A percentile compares a stretch with the other conserved stretches of the same genome.
phyloP scores from a whole-genome alignment of 2,329 filamentous ascomycete species.

The Trichoderma afroharzianum region DNA sequence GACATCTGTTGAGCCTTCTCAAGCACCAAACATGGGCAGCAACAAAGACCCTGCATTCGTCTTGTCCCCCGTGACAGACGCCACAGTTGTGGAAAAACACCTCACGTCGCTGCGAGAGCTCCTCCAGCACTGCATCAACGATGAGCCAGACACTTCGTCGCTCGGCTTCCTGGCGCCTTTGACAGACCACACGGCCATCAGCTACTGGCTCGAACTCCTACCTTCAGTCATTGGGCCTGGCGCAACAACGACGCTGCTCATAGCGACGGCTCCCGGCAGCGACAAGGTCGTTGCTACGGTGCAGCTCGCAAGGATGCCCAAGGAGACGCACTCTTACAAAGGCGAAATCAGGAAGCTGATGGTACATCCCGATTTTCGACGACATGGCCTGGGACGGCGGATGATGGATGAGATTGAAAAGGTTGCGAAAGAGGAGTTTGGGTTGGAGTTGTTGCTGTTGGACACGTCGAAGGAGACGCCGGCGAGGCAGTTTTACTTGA shows the following conservation, averaged over 20 bases:
- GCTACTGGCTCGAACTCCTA: slow-evolving; percentile 24
- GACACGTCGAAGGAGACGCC: slow-evolving; percentile 27
- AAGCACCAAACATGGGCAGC: not conserved
- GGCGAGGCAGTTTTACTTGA: slow-evolving; percentile 26
- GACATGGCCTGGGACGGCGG: slow-evolving; percentile 21
- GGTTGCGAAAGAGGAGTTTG: slow-evolving; percentile 20
- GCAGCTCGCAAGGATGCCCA: slow-evolving; percentile 22
- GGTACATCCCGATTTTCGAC: slow-evolving; percentile 23
- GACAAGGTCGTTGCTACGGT: slow-evolving; percentile 24
- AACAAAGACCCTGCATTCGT: not conserved
- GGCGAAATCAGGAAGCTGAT: slow-evolving; percentile 30
- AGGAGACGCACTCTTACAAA: slow-evolving; percentile 26
- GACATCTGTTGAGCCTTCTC: not conserved
- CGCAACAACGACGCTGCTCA: slow-evolving; percentile 19
- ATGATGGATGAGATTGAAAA: slow-evolving; percentile 26
- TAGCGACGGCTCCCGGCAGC: slow-evolving; percentile 12
- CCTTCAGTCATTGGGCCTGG: not conserved
- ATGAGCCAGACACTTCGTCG: slow-evolving; percentile 26
- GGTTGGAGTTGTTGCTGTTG: slow-evolving; percentile 24
- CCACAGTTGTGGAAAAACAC: slow-evolving; percentile 15
- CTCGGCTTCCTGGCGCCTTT: slow-evolving; percentile 30
- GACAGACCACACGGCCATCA: slow-evolving; percentile 22
- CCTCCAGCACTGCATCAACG: slow-evolving; percentile 28
- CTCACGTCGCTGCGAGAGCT: slow-evolving; percentile 23
- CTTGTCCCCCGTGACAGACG: slow-evolving; percentile 8